Percentiles rank a stretch among this genome's conserved stretches.
Conservation (phyloP, 1,139 yeast genomes). For the Zygosaccharomyces sapae region DNA sequence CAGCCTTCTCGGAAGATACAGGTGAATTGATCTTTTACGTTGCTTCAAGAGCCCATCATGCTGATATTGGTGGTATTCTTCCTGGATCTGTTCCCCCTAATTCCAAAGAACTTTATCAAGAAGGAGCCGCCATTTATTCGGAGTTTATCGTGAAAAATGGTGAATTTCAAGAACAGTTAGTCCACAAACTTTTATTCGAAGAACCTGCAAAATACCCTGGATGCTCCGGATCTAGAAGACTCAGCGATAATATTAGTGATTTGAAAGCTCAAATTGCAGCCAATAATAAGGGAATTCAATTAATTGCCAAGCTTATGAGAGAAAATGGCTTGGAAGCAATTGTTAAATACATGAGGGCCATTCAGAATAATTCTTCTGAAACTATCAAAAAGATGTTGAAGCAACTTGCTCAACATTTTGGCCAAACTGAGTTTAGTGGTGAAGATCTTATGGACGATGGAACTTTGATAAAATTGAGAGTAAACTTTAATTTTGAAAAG, state of each 20-base stretch:
- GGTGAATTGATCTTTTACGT: conserved; percentile 41
- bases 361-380: conserved; percentile 42
- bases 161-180: conserved; percentile 41
- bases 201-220: conserved; percentile 44
- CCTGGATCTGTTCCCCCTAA: conserved; percentile 50
- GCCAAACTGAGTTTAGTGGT: conserved; percentile 30
- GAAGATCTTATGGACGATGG: conserved; percentile 49
- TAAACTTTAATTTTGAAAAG: conserved; percentile 40
- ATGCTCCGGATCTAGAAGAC: conserved; percentile 46
- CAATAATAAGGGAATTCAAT: conserved; percentile 44
- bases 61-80: conserved; percentile 47
- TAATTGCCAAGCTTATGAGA: conserved; percentile 38
- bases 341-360: conserved; percentile 44
- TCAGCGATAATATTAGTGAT: conserved; percentile 46
- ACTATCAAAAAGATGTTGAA: conserved; percentile 39
- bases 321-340: conserved; percentile 40
- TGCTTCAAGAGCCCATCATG: conserved; percentile 51
- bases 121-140: conserved; percentile 46
- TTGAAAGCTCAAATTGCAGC: conserved; percentile 49
- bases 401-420: conserved; percentile 30
- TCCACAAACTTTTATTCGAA: conserved; percentile 38
- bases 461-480: conserved; percentile 39
- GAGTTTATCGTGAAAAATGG: conserved; percentile 42
- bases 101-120: conserved; percentile 45
- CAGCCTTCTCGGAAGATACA: conserved; percentile 42